Conservation (phyloP, 202 grass and related monocot species). For the Tripidium arundinaceum region DNA sequence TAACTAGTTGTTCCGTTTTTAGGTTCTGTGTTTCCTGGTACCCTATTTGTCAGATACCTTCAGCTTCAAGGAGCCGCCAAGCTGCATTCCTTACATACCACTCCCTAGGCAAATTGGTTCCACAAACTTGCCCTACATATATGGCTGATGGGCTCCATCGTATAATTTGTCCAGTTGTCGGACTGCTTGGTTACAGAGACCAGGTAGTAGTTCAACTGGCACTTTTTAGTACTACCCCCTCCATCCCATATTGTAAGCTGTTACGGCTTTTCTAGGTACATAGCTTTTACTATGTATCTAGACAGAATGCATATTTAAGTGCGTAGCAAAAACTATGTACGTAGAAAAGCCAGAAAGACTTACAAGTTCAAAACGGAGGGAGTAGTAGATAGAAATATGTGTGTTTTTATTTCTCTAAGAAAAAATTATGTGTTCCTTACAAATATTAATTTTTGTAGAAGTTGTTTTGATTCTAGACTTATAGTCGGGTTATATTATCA, state of each 20-base stretch:
- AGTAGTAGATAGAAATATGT: not conserved
- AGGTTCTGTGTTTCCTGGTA: conserved; percentile 57
- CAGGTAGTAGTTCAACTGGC: conserved; percentile 22
- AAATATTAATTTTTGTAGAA: no score
- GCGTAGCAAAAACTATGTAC: no score
- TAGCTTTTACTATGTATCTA: no score
- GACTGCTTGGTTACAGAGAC: conserved; percentile 28
- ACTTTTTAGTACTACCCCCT: not conserved
- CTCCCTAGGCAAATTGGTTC: conserved; percentile 38
- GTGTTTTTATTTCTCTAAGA: not conserved
- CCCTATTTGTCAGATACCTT: conserved; percentile 2
- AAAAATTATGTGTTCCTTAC: not conserved
- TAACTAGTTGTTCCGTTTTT: not conserved
- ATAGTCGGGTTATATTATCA: not conserved
- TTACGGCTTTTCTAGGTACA: no score
- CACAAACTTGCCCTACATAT: not conserved
- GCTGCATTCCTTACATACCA: conserved; percentile 49
- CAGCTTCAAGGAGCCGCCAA: not conserved
- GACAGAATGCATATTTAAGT: no score
- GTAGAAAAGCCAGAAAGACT: no score
- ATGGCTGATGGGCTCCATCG: not conserved
- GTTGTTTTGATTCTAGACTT: no score
- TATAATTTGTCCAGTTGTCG: conserved; percentile 38
- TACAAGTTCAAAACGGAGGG: no score
- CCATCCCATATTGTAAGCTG: no score